Evolutionary conservation across 768 basidiomycete genomes (phyloP).

Genomic region (Rubroboletus satanas): DNA sequence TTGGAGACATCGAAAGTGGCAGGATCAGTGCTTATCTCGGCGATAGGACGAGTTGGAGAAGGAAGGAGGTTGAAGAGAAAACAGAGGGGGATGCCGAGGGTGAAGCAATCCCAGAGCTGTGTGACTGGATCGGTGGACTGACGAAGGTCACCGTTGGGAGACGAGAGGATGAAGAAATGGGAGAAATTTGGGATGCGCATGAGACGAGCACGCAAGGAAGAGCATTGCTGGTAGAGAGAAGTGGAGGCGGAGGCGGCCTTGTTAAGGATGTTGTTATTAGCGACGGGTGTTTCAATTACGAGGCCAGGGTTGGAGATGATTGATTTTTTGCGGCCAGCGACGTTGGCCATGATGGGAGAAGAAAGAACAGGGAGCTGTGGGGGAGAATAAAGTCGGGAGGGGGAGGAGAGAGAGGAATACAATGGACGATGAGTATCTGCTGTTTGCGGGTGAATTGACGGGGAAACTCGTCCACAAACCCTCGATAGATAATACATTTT

Average conservation of each 20-base stretch:
- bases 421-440: conserved; percentile 3
- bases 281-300: conserved; percentile 69
- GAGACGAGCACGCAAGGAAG: conserved; percentile 69
- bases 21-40: conserved; percentile 61
- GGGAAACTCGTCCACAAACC: conserved; percentile 5
- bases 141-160: conserved; percentile 53
- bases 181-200: conserved; percentile 73
- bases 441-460: conserved; percentile 10
- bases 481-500: conserved; percentile 31
- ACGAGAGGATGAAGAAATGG: conserved; percentile 62
- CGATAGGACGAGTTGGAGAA: conserved; percentile 37
- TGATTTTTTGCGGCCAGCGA: conserved; percentile 77
- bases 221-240: conserved; percentile 91
- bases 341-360: conserved; percentile 43
- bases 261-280: conserved; percentile 85
- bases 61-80: conserved; percentile 94
- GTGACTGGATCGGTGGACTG: conserved; percentile 90
- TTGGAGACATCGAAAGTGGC: conserved; percentile 62
- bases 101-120: conserved; percentile 92
- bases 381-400: background rate
- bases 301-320: conserved; percentile 61
- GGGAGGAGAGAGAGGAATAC: background rate
- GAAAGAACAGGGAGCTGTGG: background rate
- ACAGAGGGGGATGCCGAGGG: conserved; percentile 89
- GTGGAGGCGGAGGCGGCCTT: conserved; percentile 84